Base-by-base conservation (phyloP, 768 basidiomycete species). In the Psilocybe cyanescens region DNA sequence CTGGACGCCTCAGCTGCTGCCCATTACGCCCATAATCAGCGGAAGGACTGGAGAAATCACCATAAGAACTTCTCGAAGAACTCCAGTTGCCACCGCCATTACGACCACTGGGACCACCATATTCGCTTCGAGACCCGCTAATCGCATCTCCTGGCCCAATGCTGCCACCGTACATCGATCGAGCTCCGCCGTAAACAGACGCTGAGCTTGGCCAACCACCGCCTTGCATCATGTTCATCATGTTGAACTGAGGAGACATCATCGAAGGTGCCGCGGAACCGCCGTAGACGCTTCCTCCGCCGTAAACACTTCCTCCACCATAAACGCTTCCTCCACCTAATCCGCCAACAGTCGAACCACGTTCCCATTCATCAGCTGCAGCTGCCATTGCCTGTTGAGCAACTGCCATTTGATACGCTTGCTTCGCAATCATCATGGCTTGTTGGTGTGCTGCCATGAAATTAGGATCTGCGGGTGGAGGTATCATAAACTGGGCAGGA, bases 301-400 rank as follows among this genome's bases (percentile, higher is more conserved):
- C 81, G 67, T 82, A 84, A 51, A 82, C 79, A 63, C 81, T 82
- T 39, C 80, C 79, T 1, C 79, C 75, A 41, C 75, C 76, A 30
- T 62, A 62, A 29, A 62, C 56, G 52, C 72, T 72, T 28, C 75
- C 78, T 52, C 76, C 78, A 3, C 79, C 76, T 35, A 76, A 75
- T 14, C 78, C 77, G 16, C 85, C 83, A 30, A 82, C 64, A 39
- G 78, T 84, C 56, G 91, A 92, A 6, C 86, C 83, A 35, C 93
- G 87, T 70, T 95, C 94, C 94, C 94, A 95, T 70, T 95, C 92
- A 33, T 95, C 94, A 17, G 84, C 92, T n/a, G 94, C 94, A 7
- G 88, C 86, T 7, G 87, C 89, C 84, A 94, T 89, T 4, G 94
- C 94, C 65, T 95, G 94, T 73, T 94, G 94, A 4, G 94, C 94